These are phyloP conservation scores for Cylindricascospora bacillispora DNA, from an alignment of 1,139 yeast genomes.

Conservation along the genomic window DNA sequence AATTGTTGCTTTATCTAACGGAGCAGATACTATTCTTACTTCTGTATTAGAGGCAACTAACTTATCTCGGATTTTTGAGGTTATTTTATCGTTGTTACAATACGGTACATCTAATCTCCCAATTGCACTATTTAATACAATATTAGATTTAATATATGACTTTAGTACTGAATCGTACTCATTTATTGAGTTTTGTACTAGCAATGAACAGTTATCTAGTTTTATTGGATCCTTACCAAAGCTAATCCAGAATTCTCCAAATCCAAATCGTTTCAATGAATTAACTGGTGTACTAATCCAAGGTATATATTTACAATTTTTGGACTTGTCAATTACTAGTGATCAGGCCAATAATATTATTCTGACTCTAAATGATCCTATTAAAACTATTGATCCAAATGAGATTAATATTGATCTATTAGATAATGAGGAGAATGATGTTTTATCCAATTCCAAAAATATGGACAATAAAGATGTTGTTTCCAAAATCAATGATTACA, in stretches of 20 bases:
- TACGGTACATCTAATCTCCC: constrained; percentile 23
- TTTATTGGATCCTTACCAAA: constrained; percentile 16
- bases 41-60: constrained; percentile 33
- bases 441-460: constrained; percentile 26
- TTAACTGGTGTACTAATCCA: constrained; percentile 41
- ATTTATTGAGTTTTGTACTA: constrained; percentile 33
- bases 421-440: constrained; percentile 21
- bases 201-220: constrained; percentile 16
- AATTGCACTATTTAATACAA: constrained; percentile 37
- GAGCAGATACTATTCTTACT: constrained; percentile 48
- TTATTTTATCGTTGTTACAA: constrained; percentile 34
- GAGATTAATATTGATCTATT: constrained; percentile 15
- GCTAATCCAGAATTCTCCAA: constrained; percentile 16
- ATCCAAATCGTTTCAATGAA: constrained; percentile 23
- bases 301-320: constrained; percentile 49
- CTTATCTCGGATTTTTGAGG: constrained; percentile 28
- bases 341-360: constrained; percentile 22
- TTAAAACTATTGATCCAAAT: constrained; percentile 32
- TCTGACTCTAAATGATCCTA: constrained; percentile 22
- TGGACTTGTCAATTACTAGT: constrained; percentile 28
- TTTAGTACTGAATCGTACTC: constrained; percentile 52
- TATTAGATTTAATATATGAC: constrained; percentile 53
- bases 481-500: constrained; percentile 29
- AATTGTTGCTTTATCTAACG: constrained; percentile 52
- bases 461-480: constrained; percentile 31